Evolutionary conservation across 192 early-diverging fungal genomes (phyloP), one percentile per base, ranked within the genome.

Genomic region (Tieghemiomyces parasiticus): DNA sequence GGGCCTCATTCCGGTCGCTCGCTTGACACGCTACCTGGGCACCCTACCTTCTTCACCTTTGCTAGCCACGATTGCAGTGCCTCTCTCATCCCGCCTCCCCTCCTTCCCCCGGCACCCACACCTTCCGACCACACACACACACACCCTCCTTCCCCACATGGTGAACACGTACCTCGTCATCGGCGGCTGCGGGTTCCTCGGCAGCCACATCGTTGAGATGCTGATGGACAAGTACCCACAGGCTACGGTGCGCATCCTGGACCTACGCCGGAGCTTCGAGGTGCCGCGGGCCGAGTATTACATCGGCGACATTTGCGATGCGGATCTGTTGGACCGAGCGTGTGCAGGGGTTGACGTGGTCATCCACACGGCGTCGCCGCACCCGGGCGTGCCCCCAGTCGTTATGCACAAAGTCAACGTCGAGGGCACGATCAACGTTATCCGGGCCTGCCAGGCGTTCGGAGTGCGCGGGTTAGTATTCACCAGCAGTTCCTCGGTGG

Each of bases 311-410:
- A 82, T 87, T 45, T 76, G 75, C 61, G 68, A 71, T 49, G 58
- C 54, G 10, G 62, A 54, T 19, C 63, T 73, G 47, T 75, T 97
- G 12, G 68, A 52, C 20, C 35, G 63, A 1, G 90, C 91, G 0
- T 66, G 87, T 12, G 66, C 73, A 20, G 83, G 81, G 13, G 79
- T 75, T 51, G 85, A 73, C 2, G 75, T 70, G 48, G 89, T 91
- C 24, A 84, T 97, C 71, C 91, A 97, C 72, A 91, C 90, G 0
- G 94, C 92, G 2, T 91, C 90, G 1, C 91, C 92, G 4, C 74
- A 86, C 50, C 83, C 87, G 68, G 84, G 84, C 61, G 75, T 74
- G 59, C 73, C 83, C 2, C 74, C 74, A 46, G 74, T 76, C 35
- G 78, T 85, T 22, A 75, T 85, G 63, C 89, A 82, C 71, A 87